A percentile compares a stretch with the other conserved stretches of the same genome.
These are phyloP conservation scores for Hawksworthiomyces lignivorus DNA, from an alignment of 2,329 filamentous ascomycete genomes.

Conservation along the genomic window DNA sequence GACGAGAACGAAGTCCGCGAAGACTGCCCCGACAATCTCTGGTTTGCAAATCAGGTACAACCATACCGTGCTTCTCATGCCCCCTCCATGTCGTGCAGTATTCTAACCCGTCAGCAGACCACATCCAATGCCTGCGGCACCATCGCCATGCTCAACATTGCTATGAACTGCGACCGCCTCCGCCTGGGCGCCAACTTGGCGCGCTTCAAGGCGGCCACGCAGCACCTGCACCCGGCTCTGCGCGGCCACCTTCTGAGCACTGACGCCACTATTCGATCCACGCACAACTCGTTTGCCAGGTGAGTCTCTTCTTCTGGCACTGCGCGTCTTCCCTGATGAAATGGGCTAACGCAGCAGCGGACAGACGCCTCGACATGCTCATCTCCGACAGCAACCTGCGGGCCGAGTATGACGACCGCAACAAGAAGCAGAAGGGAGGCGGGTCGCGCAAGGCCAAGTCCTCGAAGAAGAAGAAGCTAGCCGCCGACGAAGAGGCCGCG, in stretches of 20 bases:
- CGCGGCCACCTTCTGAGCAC: constrained; percentile 69
- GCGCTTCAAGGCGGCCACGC: constrained; percentile 67
- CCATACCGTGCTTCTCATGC: not conserved
- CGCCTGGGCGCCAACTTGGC: constrained; percentile 63
- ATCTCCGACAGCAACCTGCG: constrained; percentile 60
- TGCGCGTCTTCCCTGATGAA: too few species aligned
- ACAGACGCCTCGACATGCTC: constrained; percentile 66
- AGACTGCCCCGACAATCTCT: constrained; percentile 54
- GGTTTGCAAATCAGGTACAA: constrained; percentile 86
- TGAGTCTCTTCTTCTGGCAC: too few species aligned
- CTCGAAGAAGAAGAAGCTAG: too few species aligned
- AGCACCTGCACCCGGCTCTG: constrained; percentile 58
- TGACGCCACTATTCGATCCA: constrained; percentile 67
- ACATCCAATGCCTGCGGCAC: constrained; percentile 82
- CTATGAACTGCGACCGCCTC: constrained; percentile 70
- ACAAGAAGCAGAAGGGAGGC: constrained; percentile 27
- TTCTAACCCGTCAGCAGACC: constrained; percentile 41
- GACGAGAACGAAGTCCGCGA: constrained; percentile 44
- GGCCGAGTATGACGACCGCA: constrained; percentile 40
- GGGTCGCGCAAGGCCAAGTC: too few species aligned
- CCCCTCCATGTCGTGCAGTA: too few species aligned
- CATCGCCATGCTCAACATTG: constrained; percentile 85
- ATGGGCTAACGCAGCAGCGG: too few species aligned
- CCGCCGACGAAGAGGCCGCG: constrained; percentile 63
- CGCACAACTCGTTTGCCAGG: constrained; percentile 84